These are phyloP conservation scores for Colletotrichum higginsianum DNA, from an alignment of 2,329 filamentous ascomycete genomes.

Conservation along the genomic window DNA sequence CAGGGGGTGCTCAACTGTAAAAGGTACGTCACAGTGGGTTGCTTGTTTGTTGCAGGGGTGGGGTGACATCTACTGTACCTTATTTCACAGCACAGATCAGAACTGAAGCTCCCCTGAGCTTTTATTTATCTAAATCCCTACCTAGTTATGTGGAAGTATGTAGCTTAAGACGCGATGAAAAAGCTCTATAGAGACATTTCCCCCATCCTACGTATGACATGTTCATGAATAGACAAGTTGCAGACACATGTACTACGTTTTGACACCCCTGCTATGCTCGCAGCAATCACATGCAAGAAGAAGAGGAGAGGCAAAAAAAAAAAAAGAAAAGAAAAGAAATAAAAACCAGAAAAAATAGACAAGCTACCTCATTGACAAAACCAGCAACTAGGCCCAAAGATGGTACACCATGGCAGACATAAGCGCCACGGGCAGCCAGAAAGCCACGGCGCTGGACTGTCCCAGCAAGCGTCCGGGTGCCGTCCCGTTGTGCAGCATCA, in stretches of 20 bases:
- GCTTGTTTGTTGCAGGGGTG: conserved; percentile 17
- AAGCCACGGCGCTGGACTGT: conserved; percentile 39
- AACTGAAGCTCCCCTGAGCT: background rate
- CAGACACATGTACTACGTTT: conserved; percentile 5
- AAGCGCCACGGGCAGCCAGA: conserved; percentile 40
- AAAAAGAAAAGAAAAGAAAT: too few relatives aligned
- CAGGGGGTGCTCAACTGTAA: conserved; percentile 23
- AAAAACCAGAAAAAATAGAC: too few relatives aligned
- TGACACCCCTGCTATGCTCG: conserved; percentile 18
- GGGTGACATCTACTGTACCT: background rate
- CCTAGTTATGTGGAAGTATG: background rate
- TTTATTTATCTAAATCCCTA: background rate
- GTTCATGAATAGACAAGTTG: background rate
- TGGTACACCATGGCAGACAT: conserved; percentile 34
- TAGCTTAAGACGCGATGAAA: background rate
- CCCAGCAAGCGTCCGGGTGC: conserved; percentile 44
- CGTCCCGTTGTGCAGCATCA: conserved; percentile 50
- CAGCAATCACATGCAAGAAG: background rate
- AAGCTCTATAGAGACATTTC: background rate
- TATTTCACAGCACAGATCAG: background rate
- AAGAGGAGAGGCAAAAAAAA: too few relatives aligned
- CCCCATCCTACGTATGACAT: too few relatives aligned
- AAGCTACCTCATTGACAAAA: conserved; percentile 19
- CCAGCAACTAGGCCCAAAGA: conserved; percentile 47
- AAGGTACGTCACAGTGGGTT: conserved; percentile 22